These are phyloP conservation scores for Umbellularia californica DNA, from an alignment of 164 flowering plant species.

Conservation along the genomic window DNA sequence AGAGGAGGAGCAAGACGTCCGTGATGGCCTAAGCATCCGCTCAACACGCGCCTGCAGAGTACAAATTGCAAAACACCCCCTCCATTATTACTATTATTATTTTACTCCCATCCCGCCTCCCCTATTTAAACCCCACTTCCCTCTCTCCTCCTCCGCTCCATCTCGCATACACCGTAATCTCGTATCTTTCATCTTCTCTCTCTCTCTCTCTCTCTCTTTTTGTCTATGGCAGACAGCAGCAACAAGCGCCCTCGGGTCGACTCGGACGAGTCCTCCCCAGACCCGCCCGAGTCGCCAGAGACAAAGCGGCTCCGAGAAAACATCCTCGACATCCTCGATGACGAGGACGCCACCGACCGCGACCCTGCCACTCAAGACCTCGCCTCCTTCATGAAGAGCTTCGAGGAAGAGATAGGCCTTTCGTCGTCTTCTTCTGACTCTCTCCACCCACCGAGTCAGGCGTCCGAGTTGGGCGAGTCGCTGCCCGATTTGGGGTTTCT, in stretches of 20 bases:
- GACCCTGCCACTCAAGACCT: slow-evolving; percentile 31
- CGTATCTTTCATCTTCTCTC: slow-evolving; percentile 6
- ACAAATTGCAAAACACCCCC: too few species aligned
- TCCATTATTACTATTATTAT: neutral
- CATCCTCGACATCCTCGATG: slow-evolving; percentile 44
- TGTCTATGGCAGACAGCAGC: slow-evolving; percentile 8
- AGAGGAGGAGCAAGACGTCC: slow-evolving; percentile 17
- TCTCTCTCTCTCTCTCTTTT: slow-evolving; percentile 7
- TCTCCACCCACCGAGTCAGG: slow-evolving; percentile 4
- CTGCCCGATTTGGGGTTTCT: slow-evolving; percentile 58
- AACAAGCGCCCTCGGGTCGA: slow-evolving; percentile 31
- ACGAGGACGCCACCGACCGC: slow-evolving; percentile 26
- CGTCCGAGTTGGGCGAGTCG: slow-evolving; percentile 31
- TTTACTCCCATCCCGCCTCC: neutral
- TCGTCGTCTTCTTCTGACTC: too few species aligned
- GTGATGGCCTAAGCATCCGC: slow-evolving; percentile 19
- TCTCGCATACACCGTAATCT: slow-evolving; percentile 3
- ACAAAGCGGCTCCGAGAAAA: slow-evolving; percentile 47
- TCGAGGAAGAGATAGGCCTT: slow-evolving; percentile 48
- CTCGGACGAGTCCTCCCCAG: slow-evolving; percentile 9
- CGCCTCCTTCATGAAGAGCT: slow-evolving; percentile 52
- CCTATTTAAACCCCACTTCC: slow-evolving; percentile 13
- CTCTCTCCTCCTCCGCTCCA: neutral
- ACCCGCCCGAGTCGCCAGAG: slow-evolving; percentile 28
- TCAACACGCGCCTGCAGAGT: slow-evolving; percentile 37